A percentile compares a stretch with the other conserved stretches of the same genome.
Evolutionary conservation across 306 rosid genomes (phyloP).

Genomic region (Hippophae gyantsensis): DNA sequence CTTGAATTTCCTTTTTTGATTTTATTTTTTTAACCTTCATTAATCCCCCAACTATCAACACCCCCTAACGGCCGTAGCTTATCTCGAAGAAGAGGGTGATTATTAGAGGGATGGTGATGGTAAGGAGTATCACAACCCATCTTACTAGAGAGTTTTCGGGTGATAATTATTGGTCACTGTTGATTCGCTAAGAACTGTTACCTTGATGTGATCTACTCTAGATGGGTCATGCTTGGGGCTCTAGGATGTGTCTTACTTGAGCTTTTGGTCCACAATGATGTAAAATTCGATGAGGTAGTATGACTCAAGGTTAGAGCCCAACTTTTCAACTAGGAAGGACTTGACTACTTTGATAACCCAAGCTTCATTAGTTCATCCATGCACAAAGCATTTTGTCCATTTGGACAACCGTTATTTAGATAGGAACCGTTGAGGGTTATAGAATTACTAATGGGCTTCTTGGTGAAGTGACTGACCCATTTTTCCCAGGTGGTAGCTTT

Average conservation of each 20-base stretch:
- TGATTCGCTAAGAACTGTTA: conserved; percentile 69
- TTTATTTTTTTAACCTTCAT: conserved; percentile 39
- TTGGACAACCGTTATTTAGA: conserved; percentile 64
- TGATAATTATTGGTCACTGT: conserved; percentile 88
- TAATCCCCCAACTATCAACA: conserved; percentile 41
- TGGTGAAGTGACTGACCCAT: conserved; percentile 22
- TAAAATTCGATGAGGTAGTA: conserved; percentile 74
- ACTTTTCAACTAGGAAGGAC: conserved; percentile 85
- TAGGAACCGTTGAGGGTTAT: conserved; percentile 93
- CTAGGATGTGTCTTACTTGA: conserved; percentile 77
- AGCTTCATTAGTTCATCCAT: conserved; percentile 46
- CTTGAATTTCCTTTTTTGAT: conserved; percentile 55
- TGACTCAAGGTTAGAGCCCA: conserved; percentile 94
- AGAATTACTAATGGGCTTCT: conserved; percentile 80
- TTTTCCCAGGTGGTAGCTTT: conserved; percentile 90
- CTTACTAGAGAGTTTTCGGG: conserved; percentile 65
- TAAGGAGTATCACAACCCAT: conserved; percentile 27
- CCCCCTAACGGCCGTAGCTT: conserved; percentile 16
- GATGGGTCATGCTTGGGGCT: conserved; percentile 96
- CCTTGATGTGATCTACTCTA: conserved; percentile 63
- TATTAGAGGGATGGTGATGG: conserved; percentile 12
- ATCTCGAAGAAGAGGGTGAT: conserved; percentile 10
- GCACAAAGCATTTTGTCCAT: conserved; percentile 92
- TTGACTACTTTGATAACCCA: conserved; percentile 90
- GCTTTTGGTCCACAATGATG: conserved; percentile 73